Percentiles rank a stretch among this genome's conserved stretches.
These are phyloP conservation scores for Fusarium sp. DNA, from an alignment of 2,329 filamentous ascomycete species.

Conservation along the genomic window DNA sequence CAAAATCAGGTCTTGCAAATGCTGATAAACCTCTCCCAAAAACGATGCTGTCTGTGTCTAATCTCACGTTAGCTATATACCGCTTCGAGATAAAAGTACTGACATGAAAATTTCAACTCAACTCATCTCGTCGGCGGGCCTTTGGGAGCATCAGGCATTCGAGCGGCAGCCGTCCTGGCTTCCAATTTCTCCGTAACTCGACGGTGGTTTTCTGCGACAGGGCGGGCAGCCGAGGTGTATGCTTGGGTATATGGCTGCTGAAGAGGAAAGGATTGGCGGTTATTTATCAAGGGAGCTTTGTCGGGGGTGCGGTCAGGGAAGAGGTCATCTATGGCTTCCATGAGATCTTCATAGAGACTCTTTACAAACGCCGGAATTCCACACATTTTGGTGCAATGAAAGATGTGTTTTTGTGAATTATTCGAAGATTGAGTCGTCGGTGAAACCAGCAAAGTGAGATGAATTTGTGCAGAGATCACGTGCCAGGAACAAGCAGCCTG, in stretches of 20 bases:
- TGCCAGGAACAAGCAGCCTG: not conserved
- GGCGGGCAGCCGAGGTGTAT: slow-evolving; percentile 8
- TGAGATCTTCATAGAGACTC: slow-evolving; percentile 12
- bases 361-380: slow-evolving; percentile 11
- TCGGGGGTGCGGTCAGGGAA: slow-evolving; percentile 13
- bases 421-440: not conserved
- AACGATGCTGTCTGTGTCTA: no score
- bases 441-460: not conserved
- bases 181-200: slow-evolving; percentile 1
- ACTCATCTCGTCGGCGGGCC: slow-evolving; percentile 2
- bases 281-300: slow-evolving; percentile 8
- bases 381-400: not conserved
- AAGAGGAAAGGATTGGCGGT: slow-evolving; percentile 6
- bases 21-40: rapidly evolving
- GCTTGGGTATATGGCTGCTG: slow-evolving; percentile 5
- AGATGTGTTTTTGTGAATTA: not conserved
- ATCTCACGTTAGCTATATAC: not conserved
- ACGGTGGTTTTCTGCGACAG: not conserved
- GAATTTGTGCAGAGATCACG: slow-evolving; percentile 12
- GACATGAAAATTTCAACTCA: not conserved
- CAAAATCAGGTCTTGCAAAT: not conserved
- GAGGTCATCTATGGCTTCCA: slow-evolving; percentile 28
- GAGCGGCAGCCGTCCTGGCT: not conserved
- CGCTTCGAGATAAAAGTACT: not conserved
- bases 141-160: slow-evolving; percentile 18